Evolutionary conservation across 768 basidiomycete genomes (phyloP).

Genomic region (Mycena vitilis): DNA sequence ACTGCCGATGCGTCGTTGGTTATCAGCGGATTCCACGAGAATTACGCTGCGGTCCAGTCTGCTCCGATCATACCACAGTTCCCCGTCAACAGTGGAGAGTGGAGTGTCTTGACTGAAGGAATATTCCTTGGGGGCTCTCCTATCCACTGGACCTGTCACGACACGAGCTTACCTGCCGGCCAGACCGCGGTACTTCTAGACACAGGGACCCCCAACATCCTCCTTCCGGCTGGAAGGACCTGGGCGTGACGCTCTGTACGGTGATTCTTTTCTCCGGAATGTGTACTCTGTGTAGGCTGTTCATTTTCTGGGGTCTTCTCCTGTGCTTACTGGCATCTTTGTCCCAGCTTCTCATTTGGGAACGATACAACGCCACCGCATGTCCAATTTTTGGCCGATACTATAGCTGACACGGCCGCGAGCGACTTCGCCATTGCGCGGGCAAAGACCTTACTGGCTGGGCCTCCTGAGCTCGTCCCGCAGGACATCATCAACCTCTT

Average conservation of each 20-base stretch:
- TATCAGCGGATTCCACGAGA: slow-evolving; percentile 55
- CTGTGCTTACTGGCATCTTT: too few relatives aligned
- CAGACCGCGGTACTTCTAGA: slow-evolving; percentile 53
- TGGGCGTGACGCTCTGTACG: slow-evolving; percentile 53
- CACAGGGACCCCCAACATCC: slow-evolving; percentile 55
- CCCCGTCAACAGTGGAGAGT: slow-evolving; percentile 49
- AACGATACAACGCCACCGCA: slow-evolving; percentile 48
- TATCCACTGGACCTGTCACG: slow-evolving; percentile 44
- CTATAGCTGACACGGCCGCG: slow-evolving; percentile 48
- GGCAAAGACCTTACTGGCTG: slow-evolving; percentile 28
- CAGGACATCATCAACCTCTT: slow-evolving; percentile 38
- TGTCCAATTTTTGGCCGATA: slow-evolving; percentile 54
- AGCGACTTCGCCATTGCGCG: slow-evolving; percentile 45
- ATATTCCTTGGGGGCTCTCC: slow-evolving; percentile 49
- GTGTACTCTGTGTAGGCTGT: slow-evolving; percentile 55
- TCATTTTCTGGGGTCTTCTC: too few relatives aligned
- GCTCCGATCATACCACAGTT: slow-evolving; percentile 48
- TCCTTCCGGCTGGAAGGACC: slow-evolving; percentile 44
- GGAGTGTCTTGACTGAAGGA: slow-evolving; percentile 56
- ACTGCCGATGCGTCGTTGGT: slow-evolving; percentile 54
- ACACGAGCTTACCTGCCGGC: slow-evolving; percentile 44
- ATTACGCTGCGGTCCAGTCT: slow-evolving; percentile 44
- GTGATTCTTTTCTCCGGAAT: slow-evolving; percentile 59
- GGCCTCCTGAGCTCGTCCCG: slow-evolving; percentile 44
- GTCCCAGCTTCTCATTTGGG: slow-evolving; percentile 55